phyloP scores from a whole-genome alignment of 441 rosid species.

The Jatropha podagrica region DNA sequence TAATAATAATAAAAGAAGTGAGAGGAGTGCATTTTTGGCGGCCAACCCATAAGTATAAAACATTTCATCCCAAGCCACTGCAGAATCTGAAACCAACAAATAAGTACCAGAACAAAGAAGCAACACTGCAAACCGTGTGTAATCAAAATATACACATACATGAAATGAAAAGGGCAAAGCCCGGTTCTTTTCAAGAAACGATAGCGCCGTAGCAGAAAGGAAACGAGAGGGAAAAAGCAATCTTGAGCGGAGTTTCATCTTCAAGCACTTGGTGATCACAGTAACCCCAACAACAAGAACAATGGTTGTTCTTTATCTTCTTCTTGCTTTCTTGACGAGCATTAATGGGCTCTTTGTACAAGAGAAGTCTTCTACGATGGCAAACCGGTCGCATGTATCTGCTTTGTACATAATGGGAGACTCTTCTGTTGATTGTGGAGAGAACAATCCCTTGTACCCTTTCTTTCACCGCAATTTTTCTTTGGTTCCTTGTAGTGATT shows the following conservation, averaged over 20 bases:
- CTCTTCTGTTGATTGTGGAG: constrained; percentile 68
- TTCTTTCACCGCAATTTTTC: constrained; percentile 47
- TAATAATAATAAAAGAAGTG: too few species aligned
- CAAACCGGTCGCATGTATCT: constrained; percentile 22
- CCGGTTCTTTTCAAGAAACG: background rate
- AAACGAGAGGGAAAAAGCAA: background rate
- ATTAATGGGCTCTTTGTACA: constrained; percentile 4
- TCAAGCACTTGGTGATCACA: constrained; percentile 1
- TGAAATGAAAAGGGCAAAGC: too few species aligned
- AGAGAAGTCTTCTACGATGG: background rate
- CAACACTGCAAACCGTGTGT: too few species aligned
- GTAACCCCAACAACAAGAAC: background rate
- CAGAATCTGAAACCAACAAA: too few species aligned
- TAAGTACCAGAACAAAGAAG: too few species aligned
- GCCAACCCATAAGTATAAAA: too few species aligned
- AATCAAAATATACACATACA: too few species aligned
- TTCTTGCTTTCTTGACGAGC: constrained; percentile 22
- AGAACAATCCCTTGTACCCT: constrained; percentile 50
- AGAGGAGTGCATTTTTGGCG: too few species aligned
- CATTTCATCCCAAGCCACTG: too few species aligned
- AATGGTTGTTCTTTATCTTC: background rate
- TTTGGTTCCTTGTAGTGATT: constrained; percentile 50
- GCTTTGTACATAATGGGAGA: constrained; percentile 59
- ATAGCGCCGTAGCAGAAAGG: background rate
- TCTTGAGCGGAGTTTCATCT: background rate